Evolutionary conservation across 75 land plant genomes (phyloP), one percentile per base, ranked within the genome.

Genomic region (Pseudotsuga menziesii): DNA sequence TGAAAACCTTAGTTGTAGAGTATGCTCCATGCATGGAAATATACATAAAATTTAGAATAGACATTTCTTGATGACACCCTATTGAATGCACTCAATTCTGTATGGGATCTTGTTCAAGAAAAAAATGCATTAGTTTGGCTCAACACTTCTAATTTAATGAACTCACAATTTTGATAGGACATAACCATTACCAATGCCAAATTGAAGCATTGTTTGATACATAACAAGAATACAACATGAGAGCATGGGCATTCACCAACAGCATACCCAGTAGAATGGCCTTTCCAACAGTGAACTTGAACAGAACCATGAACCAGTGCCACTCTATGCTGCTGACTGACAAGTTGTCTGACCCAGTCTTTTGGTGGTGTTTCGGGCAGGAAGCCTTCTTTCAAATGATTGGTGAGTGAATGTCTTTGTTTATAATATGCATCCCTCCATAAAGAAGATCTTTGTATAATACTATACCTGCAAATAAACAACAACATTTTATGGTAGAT

Each of bases 261-360:
- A 39, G 12, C 72, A 39, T 39, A 67, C 52, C 72, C 72, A 67
- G 72, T 36, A 67, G 72, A 67, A 67, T 67, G 72, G 9, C 72
- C 52, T 67, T 67, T 67, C 72, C 72, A 67, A 67, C 52, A 39
- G 12, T 11, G n/a, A 67, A 67, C 72, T 39, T 39, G 72, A 20
- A 39, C 23, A 39, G 52, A 36, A 39, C 52, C 72, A 20, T 67
- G 72, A 39, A 39, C 72, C 15, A 67, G 72, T 39, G 52, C 52
- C 19, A 52, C 36, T 39, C 20, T 29, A 41, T 69, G 52, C 52
- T 32, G 52, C 39, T 69, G 23, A 35, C 13, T 69, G 48, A 69
- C 12, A 69, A 69, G 72, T 17, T 69, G 52, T 39, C 39, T 41
- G 39, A 69, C 72, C 72, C 25, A 69, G 25, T 69, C 25, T n/a